A percentile compares a stretch with the other conserved stretches of the same genome.
phyloP scores from a whole-genome alignment of 2,329 filamentous ascomycete genomes.

The Aplosporella prunicola region DNA sequence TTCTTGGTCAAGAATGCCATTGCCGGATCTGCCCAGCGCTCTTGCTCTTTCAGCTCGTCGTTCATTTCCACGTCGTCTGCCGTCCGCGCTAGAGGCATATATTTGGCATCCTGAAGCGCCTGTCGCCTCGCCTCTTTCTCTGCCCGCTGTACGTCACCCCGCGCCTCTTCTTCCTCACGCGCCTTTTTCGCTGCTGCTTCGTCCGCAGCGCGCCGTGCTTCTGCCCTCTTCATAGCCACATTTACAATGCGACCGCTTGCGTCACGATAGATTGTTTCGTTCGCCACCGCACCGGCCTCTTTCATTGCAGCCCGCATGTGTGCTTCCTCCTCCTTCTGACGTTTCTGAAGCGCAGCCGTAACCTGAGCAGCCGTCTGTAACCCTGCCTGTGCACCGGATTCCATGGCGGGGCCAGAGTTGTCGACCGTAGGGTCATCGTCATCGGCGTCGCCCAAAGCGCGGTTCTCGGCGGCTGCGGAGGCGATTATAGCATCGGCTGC shows the following conservation, averaged over 20 bases:
- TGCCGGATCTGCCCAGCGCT: slow-evolving; percentile 81
- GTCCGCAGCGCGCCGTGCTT: slow-evolving; percentile 70
- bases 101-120: slow-evolving; percentile 67
- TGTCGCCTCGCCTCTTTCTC: slow-evolving; percentile 56
- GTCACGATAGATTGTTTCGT: slow-evolving; percentile 90
- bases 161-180: slow-evolving; percentile 59
- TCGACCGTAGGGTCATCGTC: slow-evolving; percentile 47
- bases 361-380: slow-evolving; percentile 78
- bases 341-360: slow-evolving; percentile 44
- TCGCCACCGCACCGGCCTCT: slow-evolving; percentile 32
- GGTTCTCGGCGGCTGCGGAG: slow-evolving; percentile 58
- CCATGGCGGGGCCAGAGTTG: slow-evolving; percentile 52
- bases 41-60: slow-evolving; percentile 62
- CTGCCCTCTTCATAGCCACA: slow-evolving; percentile 78
- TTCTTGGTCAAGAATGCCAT: slow-evolving; percentile 61
- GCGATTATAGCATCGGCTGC: slow-evolving; percentile 73
- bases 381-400: slow-evolving; percentile 77
- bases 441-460: slow-evolving; percentile 32
- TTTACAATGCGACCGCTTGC: slow-evolving; percentile 92
- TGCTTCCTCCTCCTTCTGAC: slow-evolving; percentile 53
- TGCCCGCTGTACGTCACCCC: slow-evolving; percentile 75
- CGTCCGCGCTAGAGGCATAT: slow-evolving; percentile 68
- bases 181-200: slow-evolving; percentile 56
- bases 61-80: slow-evolving; percentile 87
- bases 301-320: slow-evolving; percentile 37